phyloP scores from a whole-genome alignment of 2,329 filamentous ascomycete genomes.

The Neonectria magnoliae region DNA sequence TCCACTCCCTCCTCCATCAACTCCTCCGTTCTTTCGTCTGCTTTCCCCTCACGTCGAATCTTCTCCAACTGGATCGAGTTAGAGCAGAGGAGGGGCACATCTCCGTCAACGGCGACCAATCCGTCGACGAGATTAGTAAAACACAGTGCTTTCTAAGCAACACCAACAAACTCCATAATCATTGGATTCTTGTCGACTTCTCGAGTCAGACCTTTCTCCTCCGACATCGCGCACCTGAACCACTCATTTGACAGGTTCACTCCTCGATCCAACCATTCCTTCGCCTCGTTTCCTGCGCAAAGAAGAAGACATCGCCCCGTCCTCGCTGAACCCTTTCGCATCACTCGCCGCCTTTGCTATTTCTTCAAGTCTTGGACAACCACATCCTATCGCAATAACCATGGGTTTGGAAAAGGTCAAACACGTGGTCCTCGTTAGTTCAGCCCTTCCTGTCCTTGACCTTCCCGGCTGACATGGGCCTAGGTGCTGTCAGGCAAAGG shows the following conservation, averaged over 20 bases:
- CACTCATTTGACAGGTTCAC: neutral
- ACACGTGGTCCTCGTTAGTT: slow-evolving; percentile 77
- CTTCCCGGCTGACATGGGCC: slow-evolving; percentile 29
- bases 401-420: slow-evolving; percentile 68
- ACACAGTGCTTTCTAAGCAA: slow-evolving; percentile 42
- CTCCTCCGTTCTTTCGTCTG: neutral
- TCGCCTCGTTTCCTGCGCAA: neutral
- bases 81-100: slow-evolving; percentile 1
- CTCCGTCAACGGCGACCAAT: slow-evolving; percentile 30
- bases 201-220: neutral
- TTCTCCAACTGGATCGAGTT: slow-evolving; percentile 20
- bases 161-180: slow-evolving; percentile 17
- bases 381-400: neutral
- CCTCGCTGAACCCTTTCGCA: neutral
- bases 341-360: neutral
- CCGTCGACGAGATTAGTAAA: slow-evolving; percentile 40
- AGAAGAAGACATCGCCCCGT: too few relatives aligned
- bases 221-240: neutral
- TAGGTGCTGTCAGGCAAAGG: slow-evolving; percentile 93
- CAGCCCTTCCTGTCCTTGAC: neutral
- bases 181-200: neutral
- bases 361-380: neutral
- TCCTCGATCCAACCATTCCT: neutral
- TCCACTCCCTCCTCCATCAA: neutral
- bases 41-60: slow-evolving; percentile 15